phyloP scores from a whole-genome alignment of 2,329 filamentous ascomycete species.

The Rhinocladiella mackenziei region DNA sequence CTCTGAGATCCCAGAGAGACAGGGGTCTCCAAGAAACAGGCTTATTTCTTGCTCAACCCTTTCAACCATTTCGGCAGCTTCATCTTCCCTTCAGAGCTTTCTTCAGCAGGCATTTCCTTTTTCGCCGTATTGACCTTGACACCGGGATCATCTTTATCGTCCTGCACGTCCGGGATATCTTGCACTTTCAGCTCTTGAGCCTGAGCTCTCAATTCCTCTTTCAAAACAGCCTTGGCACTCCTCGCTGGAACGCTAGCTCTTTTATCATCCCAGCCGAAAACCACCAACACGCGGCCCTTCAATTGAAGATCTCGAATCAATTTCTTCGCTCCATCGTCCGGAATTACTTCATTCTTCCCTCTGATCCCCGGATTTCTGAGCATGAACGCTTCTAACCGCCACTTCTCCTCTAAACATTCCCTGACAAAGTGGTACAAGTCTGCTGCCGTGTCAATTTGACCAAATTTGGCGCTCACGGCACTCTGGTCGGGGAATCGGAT shows the following conservation, averaged over 20 bases:
- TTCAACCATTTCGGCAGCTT: slow-evolving; percentile 69
- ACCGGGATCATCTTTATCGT: slow-evolving; percentile 37
- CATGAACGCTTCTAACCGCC: slow-evolving; percentile 62
- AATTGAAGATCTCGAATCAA: slow-evolving; percentile 73
- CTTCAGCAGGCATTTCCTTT: slow-evolving; percentile 39
- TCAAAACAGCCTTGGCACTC: slow-evolving; percentile 55
- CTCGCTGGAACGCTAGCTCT: slow-evolving; percentile 55
- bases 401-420: slow-evolving; percentile 58
- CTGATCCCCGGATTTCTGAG: slow-evolving; percentile 58
- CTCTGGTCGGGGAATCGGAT: slow-evolving; percentile 86
- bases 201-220: slow-evolving; percentile 55
- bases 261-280: slow-evolving; percentile 67
- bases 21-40: background rate
- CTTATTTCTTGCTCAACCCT: slow-evolving; percentile 65
- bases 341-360: slow-evolving; percentile 48
- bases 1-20: too few relatives aligned
- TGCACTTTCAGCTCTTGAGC: slow-evolving; percentile 66
- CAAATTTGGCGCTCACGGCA: slow-evolving; percentile 68
- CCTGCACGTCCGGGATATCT: slow-evolving; percentile 46
- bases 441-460: slow-evolving; percentile 62
- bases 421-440: slow-evolving; percentile 72
- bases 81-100: slow-evolving; percentile 34
- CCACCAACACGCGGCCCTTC: slow-evolving; percentile 67
- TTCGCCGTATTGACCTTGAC: slow-evolving; percentile 30
- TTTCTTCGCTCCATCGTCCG: slow-evolving; percentile 30